Percentiles rank a stretch among this genome's conserved stretches.
phyloP scores from a whole-genome alignment of 2,329 filamentous ascomycete species.

The Botrytis medusae region DNA sequence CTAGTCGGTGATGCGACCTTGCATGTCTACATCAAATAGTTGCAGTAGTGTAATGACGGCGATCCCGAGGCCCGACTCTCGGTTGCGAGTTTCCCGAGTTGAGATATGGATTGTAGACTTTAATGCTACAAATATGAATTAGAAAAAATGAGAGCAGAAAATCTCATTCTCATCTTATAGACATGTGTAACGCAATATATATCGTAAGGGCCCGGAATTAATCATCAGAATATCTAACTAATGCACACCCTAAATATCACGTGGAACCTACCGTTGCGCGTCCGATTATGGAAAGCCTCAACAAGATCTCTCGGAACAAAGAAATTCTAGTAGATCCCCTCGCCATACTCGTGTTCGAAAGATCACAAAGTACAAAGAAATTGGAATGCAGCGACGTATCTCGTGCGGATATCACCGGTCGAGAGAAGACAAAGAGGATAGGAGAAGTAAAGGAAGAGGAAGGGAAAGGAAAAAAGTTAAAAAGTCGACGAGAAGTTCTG shows the following conservation, averaged over 20 bases:
- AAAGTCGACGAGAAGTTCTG: background rate
- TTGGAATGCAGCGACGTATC: conserved; percentile 4
- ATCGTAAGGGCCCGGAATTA: background rate
- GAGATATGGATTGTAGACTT: background rate
- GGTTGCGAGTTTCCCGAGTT: background rate
- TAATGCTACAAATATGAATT: background rate
- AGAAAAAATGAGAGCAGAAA: background rate
- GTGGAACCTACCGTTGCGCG: background rate
- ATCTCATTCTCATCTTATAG: background rate
- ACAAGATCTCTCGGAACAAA: background rate
- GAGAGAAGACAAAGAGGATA: conserved; percentile 3
- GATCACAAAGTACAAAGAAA: background rate
- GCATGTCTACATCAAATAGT: conserved; percentile 2
- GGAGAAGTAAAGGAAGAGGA: background rate
- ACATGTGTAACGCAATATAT: background rate
- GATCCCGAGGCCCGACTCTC: conserved; percentile 7
- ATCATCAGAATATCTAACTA: background rate
- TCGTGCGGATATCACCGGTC: background rate
- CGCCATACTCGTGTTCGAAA: background rate
- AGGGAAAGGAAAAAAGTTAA: background rate
- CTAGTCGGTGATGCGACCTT: conserved; percentile 18
- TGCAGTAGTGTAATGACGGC: conserved; percentile 12
- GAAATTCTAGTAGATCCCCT: background rate
- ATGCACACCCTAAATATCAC: background rate
- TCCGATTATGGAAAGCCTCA: background rate